phyloP scores from a whole-genome alignment of 2,329 filamentous ascomycete genomes.

The Xylaria sp. region DNA sequence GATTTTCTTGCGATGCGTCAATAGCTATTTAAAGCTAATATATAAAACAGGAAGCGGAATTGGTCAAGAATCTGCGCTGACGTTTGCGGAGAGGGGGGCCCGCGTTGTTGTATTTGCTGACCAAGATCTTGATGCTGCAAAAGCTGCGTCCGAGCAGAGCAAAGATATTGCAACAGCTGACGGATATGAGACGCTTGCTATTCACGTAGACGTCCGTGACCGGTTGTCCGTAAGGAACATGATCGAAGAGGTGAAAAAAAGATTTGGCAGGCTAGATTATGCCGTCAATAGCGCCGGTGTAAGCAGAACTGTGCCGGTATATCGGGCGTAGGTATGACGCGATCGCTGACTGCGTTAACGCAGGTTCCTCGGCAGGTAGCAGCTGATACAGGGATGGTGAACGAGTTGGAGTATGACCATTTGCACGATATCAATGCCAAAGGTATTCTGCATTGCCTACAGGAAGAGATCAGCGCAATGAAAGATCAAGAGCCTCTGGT shows the following conservation, averaged over 20 bases:
- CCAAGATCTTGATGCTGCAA: constrained; percentile 21
- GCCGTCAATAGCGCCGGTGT: constrained; percentile 26
- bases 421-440: constrained; percentile 39
- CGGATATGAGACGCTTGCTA: constrained; percentile 25
- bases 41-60: constrained; percentile 32
- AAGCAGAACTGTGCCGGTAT: constrained; percentile 10
- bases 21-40: neutral
- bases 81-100: constrained; percentile 37
- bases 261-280: constrained; percentile 20
- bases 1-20: too few relatives aligned
- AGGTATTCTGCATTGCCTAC: constrained; percentile 38
- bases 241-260: constrained; percentile 14
- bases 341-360: neutral
- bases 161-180: constrained; percentile 27
- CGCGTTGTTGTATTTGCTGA: constrained; percentile 37
- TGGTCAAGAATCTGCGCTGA: constrained; percentile 33
- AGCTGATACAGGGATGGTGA: constrained; percentile 18
- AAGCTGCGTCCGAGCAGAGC: constrained; percentile 28
- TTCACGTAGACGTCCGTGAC: constrained; percentile 36
- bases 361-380: constrained; percentile 23
- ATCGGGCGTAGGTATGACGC: neutral
- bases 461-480: constrained; percentile 38
- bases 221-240: constrained; percentile 28
- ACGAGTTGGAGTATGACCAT: constrained; percentile 36
- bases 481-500: constrained; percentile 35